A percentile compares a stretch with the other conserved stretches of the same genome.
Conservation (phyloP, 371 early-diverging fungal species). For the Chytridium lagenaria region DNA sequence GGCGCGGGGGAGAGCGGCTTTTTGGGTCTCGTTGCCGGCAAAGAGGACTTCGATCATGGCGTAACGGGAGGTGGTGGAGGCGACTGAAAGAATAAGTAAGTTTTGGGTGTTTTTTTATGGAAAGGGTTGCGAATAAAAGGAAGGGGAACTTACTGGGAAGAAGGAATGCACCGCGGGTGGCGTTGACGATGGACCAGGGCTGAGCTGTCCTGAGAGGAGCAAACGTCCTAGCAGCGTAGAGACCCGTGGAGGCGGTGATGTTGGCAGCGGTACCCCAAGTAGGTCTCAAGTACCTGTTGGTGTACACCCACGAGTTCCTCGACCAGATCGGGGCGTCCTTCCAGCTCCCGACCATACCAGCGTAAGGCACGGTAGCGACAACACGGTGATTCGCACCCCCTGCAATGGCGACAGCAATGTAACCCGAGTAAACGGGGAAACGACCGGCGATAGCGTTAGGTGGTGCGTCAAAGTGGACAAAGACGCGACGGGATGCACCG, state of each 20-base stretch:
- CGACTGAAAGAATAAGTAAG: background rate
- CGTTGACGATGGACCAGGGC: conserved; percentile 6
- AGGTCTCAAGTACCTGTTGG: background rate
- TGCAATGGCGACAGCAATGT: conserved; percentile 5
- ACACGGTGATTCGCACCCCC: background rate
- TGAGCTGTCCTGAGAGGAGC: conserved; percentile 2
- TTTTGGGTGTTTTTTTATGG: background rate
- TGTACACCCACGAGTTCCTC: background rate
- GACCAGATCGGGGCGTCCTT: conserved; percentile 26
- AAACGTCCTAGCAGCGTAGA: background rate
- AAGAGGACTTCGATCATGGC: conserved; percentile 22
- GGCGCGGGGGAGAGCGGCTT: background rate
- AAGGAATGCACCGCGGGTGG: conserved; percentile 8
- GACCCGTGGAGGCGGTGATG: conserved; percentile 18
- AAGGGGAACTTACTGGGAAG: conserved; percentile 12
- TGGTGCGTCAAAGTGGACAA: conserved; percentile 23
- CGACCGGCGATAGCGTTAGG: conserved; percentile 19
- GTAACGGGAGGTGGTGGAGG: conserved; percentile 28
- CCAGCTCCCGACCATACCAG: conserved; percentile 30
- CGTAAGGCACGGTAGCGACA: conserved; percentile 30
- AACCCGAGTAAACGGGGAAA: conserved; percentile 34
- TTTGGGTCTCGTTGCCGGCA: conserved; percentile 15
- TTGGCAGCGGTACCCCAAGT: background rate
- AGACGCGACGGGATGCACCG: conserved; percentile 20
- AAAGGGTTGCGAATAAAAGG: background rate